phyloP scores from a whole-genome alignment of 2,329 filamentous ascomycete species.

The Pseudogymnoascus sp. region DNA sequence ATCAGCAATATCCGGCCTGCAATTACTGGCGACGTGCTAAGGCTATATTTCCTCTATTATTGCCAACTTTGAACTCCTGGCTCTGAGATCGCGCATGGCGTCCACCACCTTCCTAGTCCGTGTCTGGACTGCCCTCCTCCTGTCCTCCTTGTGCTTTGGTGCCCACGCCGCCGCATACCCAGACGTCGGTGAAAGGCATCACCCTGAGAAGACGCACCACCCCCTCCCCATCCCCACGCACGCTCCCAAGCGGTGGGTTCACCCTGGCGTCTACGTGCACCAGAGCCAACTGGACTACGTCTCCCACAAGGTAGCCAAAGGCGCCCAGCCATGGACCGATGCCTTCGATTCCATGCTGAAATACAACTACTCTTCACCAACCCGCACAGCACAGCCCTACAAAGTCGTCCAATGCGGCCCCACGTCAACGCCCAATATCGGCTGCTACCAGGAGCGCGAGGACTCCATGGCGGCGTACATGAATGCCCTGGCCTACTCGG shows the following conservation, averaged over 20 bases:
- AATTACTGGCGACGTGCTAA: neutral
- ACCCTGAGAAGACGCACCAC: neutral
- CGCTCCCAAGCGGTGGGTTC: constrained; percentile 8
- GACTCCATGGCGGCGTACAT: constrained; percentile 26
- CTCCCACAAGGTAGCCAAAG: neutral
- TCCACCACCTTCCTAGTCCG: neutral
- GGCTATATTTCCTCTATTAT: neutral
- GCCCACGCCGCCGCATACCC: neutral
- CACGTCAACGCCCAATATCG: constrained; percentile 23
- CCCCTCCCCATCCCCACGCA: constrained; percentile 7
- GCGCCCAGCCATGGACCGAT: constrained; percentile 14
- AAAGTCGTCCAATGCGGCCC: constrained; percentile 25
- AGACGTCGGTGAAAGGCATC: neutral
- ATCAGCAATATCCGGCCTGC: neutral
- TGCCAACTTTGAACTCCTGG: neutral
- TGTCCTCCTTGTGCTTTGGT: neutral
- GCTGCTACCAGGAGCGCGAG: constrained; percentile 24
- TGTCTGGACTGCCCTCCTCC: neutral
- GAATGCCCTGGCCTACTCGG: constrained; percentile 24
- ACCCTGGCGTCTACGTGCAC: constrained; percentile 12
- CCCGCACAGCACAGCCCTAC: constrained; percentile 11
- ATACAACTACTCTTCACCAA: constrained; percentile 12
- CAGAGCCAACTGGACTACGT: constrained; percentile 11
- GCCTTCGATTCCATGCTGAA: constrained; percentile 18
- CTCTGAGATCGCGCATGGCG: neutral